Conservation (phyloP, 768 basidiomycete genomes). For the Mrakia frigida region DNA sequence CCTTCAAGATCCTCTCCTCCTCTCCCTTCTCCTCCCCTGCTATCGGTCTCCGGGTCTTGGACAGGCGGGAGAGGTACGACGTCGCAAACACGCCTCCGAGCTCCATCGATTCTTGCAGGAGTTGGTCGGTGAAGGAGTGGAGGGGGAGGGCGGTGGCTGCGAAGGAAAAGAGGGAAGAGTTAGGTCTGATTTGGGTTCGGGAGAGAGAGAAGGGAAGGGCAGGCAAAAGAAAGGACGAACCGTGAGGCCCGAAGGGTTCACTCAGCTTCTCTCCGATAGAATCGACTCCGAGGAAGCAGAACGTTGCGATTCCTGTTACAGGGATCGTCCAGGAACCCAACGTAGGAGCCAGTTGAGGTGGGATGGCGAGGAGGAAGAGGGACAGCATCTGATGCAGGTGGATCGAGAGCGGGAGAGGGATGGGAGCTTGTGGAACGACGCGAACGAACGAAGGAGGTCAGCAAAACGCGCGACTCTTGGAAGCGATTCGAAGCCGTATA, state of each 20-base stretch:
- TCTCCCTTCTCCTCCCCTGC: neutral
- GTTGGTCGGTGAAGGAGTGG: conserved; percentile 7
- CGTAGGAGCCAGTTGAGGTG: conserved; percentile 6
- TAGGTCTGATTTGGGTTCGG: neutral
- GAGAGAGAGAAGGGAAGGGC: neutral
- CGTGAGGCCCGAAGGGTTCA: conserved; percentile 20
- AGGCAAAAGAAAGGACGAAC: neutral
- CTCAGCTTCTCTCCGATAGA: conserved; percentile 16
- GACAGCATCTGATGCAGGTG: conserved; percentile 31
- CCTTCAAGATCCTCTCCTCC: neutral
- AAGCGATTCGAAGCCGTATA: neutral
- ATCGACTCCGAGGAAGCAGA: conserved; percentile 28
- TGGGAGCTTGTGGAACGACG: neutral
- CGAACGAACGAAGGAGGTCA: neutral
- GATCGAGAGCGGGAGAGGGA: conserved; percentile 29
- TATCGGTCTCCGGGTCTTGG: neutral
- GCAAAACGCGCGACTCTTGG: neutral
- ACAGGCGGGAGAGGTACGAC: conserved; percentile 10
- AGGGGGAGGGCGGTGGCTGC: conserved; percentile 20
- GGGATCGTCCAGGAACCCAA: conserved; percentile 15
- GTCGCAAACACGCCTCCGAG: neutral
- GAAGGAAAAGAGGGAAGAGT: neutral
- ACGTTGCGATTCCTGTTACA: conserved; percentile 13
- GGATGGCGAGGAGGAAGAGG: conserved; percentile 21
- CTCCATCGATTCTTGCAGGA: conserved; percentile 22